These are phyloP conservation scores for Cutaneotrichosporon cavernicola DNA, from an alignment of 1,284 basidiomycete genomes.

Conservation along the genomic window DNA sequence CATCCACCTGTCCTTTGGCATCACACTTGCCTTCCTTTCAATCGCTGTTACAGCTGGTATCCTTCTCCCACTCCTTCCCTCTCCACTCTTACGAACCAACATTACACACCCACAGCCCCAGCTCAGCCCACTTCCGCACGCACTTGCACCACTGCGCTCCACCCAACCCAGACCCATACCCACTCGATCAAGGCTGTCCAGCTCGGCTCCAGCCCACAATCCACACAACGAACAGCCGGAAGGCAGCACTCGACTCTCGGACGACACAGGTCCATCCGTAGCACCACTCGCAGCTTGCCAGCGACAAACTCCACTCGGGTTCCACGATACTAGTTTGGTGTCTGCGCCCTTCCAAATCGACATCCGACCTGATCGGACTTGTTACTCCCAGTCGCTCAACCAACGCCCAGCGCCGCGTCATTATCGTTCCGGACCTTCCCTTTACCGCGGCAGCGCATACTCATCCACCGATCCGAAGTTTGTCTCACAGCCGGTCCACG, in stretches of 20 bases:
- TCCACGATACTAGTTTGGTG: not conserved
- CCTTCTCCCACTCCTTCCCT: not conserved
- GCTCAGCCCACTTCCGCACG: too few relatives aligned
- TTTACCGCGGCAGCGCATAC: not conserved
- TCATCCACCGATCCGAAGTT: not conserved
- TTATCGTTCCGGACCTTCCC: not conserved
- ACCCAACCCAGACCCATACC: too few relatives aligned
- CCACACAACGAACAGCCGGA: not conserved
- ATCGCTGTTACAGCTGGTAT: not conserved
- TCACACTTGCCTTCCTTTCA: too few relatives aligned
- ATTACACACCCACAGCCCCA: too few relatives aligned
- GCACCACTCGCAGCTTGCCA: not conserved
- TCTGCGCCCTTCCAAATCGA: not conserved
- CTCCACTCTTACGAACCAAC: not conserved
- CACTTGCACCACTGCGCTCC: too few relatives aligned
- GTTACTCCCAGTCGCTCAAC: not conserved
- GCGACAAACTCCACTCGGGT: not conserved
- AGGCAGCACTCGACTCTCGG: not conserved
- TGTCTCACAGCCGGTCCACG: not conserved
- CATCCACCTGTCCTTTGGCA: too few relatives aligned
- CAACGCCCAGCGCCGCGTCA: not conserved
- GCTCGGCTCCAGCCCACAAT: not conserved
- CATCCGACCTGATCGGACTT: not conserved
- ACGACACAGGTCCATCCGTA: not conserved
- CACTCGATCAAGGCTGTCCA: not conserved